These are phyloP conservation scores for Sporisorium graminicola DNA, from an alignment of 1,284 basidiomycete genomes.

Conservation along the genomic window DNA sequence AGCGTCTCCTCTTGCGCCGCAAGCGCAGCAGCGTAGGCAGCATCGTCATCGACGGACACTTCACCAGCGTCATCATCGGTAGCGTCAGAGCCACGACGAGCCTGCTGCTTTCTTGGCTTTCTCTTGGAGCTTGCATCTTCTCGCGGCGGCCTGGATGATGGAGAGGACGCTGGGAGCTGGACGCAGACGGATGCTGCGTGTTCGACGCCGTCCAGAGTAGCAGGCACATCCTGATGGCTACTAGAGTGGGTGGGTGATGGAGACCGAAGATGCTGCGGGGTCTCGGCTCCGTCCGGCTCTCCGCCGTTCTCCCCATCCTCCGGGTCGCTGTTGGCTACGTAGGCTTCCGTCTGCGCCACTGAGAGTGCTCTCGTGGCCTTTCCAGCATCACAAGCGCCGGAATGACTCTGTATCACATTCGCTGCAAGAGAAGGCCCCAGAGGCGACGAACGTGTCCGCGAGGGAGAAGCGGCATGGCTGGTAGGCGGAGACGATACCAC, in stretches of 20 bases:
- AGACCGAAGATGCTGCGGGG: conserved; percentile 1
- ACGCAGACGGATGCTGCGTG: conserved; percentile 20
- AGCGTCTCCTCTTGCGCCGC: conserved; percentile 39
- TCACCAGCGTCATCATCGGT: conserved; percentile 3
- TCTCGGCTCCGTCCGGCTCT: background rate
- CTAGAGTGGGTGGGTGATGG: background rate
- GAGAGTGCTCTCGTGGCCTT: background rate
- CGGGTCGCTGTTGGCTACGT: conserved; percentile 24
- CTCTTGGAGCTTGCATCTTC: conserved; percentile 10
- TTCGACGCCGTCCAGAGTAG: background rate
- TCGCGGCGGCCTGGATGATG: conserved; percentile 3
- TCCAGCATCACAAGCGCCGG: background rate
- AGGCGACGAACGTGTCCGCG: conserved; percentile 17
- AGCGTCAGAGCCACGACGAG: conserved; percentile 18
- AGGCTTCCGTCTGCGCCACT: background rate
- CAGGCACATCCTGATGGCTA: background rate
- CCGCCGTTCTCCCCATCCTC: conserved; percentile 19
- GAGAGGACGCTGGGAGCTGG: conserved; percentile 24
- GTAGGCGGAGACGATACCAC: conserved; percentile 34
- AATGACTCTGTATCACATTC: conserved; percentile 12
- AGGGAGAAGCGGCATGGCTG: conserved; percentile 26
- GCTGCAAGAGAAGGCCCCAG: conserved; percentile 15
- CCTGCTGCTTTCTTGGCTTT: conserved; percentile 16
- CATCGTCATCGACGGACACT: conserved; percentile 21
- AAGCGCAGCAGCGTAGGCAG: conserved; percentile 37